A percentile compares a stretch with the other conserved stretches of the same genome.
These are phyloP conservation scores for Ogataea pilisensis DNA, from an alignment of 805 yeast species.

Conservation along the genomic window DNA sequence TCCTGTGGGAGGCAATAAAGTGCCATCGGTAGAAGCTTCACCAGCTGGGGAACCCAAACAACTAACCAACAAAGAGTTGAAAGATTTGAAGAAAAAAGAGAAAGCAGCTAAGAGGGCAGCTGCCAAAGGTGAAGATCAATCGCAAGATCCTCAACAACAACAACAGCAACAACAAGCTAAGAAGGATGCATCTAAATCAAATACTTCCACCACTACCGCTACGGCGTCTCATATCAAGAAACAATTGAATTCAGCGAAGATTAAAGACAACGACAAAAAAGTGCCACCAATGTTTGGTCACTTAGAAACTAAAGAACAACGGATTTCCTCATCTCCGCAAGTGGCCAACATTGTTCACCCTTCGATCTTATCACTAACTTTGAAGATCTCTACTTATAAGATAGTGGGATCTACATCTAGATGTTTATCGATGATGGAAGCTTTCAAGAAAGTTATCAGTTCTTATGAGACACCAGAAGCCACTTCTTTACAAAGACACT, in stretches of 20 bases:
- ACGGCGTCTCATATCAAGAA: conserved; percentile 50
- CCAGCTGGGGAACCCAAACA: conserved; percentile 11
- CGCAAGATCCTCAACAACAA: conserved; percentile 7
- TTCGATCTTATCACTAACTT: conserved; percentile 68
- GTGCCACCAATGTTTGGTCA: conserved; percentile 72
- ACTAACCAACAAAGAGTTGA: conserved; percentile 73
- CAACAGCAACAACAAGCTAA: conserved; percentile 5
- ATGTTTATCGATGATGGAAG: conserved; percentile 77
- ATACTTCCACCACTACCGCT: conserved; percentile 31
- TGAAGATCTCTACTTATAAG: conserved; percentile 76
- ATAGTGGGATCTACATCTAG: conserved; percentile 89
- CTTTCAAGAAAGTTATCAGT: conserved; percentile 72
- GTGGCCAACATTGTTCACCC: conserved; percentile 81
- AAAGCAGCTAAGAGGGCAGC: conserved; percentile 94
- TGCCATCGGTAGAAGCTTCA: neutral
- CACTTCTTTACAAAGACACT: conserved; percentile 79
- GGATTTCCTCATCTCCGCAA: conserved; percentile 54
- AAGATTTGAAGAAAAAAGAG: conserved; percentile 82
- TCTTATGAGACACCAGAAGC: conserved; percentile 85
- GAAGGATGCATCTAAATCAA: conserved; percentile 26
- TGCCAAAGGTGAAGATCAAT: conserved; percentile 48
- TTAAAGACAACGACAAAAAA: conserved; percentile 39
- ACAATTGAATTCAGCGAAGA: conserved; percentile 48
- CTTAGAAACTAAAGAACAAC: conserved; percentile 73
- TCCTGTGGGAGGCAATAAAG: neutral